Base-by-base conservation (phyloP, 1,284 basidiomycete genomes). In the Cystobasidium sp. region DNA sequence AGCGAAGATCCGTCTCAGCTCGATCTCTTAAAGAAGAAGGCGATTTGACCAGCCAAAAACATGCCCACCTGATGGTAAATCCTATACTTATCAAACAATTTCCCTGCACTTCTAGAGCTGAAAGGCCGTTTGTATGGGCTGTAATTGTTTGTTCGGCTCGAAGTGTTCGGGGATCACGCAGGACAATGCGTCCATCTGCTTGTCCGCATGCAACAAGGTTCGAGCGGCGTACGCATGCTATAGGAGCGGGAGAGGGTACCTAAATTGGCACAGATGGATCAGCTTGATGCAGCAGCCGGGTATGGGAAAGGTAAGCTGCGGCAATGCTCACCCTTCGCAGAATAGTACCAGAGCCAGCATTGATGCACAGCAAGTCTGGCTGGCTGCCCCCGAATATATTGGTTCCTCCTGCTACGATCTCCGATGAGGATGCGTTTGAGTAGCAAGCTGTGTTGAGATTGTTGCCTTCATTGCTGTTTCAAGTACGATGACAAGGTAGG, bases 21-120 rank as follows among this genome's bases (percentile, higher is more conserved):
- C 20, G n/a, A 51, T 44, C 51, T 37, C 16, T 39, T 1, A 24
- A 18, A 37, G 22, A 20, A 53, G 9, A 66, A 68, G 52, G 70
- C 61, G 31, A 53, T 55, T 52, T 43, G 43, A 16, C 20, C 37
- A 18, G 9, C 9, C 20, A 20, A n/a, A 56, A 10, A 18, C n/a
- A 59, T 5, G 31, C 82, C 77, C 77, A 91, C 93, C 92, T 90
- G 81, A 92, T 86, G 7, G 91, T 90, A 84, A 90, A 90, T 3
- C 94, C 94, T 79, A 94, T 91, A 1, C 92, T 93, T 79, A 90
- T 91, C 37, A 91, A 86, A 76, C 89, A 87, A 81, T 93, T 90
- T 3, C 91, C 91, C 51, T 87, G 87, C 0, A 86, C 86, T 78
- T 93, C 90, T 37, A 96, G 85, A n/a, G 91, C 93, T 83, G 90